Percentiles rank a stretch among this genome's conserved stretches.
Conservation (phyloP, 768 basidiomycete species). For the Tricholoma flavovirens region DNA sequence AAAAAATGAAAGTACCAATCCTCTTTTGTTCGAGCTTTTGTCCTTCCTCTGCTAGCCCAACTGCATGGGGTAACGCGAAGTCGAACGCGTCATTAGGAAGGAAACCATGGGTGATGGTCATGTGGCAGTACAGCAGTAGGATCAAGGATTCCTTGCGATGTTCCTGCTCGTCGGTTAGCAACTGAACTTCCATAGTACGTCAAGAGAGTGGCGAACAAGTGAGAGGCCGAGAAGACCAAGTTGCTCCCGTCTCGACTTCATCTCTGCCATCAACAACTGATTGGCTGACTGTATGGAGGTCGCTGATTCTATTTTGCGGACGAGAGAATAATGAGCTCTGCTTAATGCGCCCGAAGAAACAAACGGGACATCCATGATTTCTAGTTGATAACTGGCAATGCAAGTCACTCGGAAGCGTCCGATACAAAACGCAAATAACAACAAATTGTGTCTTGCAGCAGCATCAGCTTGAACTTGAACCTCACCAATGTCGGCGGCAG, state of each 20-base stretch:
- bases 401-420: no score
- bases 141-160: constrained; percentile 63
- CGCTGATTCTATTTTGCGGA: constrained; percentile 66
- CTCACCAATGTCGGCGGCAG: constrained; percentile 19
- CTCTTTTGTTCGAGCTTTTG: constrained; percentile 54
- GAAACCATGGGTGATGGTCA: constrained; percentile 39
- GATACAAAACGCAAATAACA: no score
- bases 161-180: constrained; percentile 36
- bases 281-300: constrained; percentile 53
- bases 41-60: constrained; percentile 72
- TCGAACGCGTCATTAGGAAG: constrained; percentile 43
- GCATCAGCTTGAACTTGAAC: constrained; percentile 10
- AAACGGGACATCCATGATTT: constrained; percentile 67
- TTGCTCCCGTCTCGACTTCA: constrained; percentile 48
- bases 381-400: no score
- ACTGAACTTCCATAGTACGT: background rate
- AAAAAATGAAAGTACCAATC: constrained; percentile 44
- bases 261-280: constrained; percentile 52
- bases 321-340: constrained; percentile 69
- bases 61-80: constrained; percentile 71
- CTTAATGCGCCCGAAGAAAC: constrained; percentile 72
- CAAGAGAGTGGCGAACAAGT: constrained; percentile 39
- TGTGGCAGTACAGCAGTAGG: constrained; percentile 64
- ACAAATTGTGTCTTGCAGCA: background rate
- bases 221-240: constrained; percentile 46